Evolutionary conservation across 2,329 filamentous ascomycete species (phyloP).

Genomic region (Fusarium dlaminii): DNA sequence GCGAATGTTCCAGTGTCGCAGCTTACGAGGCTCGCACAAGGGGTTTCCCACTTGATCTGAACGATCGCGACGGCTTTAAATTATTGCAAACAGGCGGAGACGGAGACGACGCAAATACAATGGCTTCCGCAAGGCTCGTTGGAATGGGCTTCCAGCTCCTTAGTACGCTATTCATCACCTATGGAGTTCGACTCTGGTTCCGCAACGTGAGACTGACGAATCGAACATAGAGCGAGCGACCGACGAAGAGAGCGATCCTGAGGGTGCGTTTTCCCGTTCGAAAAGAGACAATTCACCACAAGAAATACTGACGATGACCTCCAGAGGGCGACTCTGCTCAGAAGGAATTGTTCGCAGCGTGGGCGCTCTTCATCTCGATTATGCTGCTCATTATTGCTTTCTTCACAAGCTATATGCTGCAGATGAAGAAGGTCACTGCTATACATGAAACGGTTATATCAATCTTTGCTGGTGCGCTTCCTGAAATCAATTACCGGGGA

Average conservation of each 20-base stretch:
- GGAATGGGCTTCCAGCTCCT: conserved; percentile 47
- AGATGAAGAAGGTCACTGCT: conserved; percentile 96
- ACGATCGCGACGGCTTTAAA: conserved; percentile 10
- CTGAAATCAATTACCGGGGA: conserved; percentile 15
- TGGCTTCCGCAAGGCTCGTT: conserved; percentile 41
- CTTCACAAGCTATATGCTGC: conserved; percentile 95
- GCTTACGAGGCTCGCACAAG: conserved; percentile 41
- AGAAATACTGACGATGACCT: conserved; percentile 31
- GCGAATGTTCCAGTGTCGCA: conserved; percentile 38
- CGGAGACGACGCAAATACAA: conserved; percentile 10
- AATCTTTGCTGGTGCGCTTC: conserved; percentile 83
- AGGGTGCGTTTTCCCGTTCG: conserved; percentile 42
- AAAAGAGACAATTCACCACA: neutral
- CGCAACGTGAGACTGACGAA: conserved; percentile 31
- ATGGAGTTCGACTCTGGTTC: neutral
- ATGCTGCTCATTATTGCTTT: conserved; percentile 92
- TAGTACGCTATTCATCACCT: conserved; percentile 36
- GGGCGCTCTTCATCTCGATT: conserved; percentile 97
- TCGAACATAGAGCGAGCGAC: conserved; percentile 40
- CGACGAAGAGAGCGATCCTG: conserved; percentile 47
- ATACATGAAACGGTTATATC: conserved; percentile 98
- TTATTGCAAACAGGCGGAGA: neutral
- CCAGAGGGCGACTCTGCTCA: conserved; percentile 81
- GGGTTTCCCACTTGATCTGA: conserved; percentile 32
- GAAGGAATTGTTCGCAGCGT: conserved; percentile 95